Conservation (phyloP, 768 basidiomycete genomes). For the Crepidotus variabilis region DNA sequence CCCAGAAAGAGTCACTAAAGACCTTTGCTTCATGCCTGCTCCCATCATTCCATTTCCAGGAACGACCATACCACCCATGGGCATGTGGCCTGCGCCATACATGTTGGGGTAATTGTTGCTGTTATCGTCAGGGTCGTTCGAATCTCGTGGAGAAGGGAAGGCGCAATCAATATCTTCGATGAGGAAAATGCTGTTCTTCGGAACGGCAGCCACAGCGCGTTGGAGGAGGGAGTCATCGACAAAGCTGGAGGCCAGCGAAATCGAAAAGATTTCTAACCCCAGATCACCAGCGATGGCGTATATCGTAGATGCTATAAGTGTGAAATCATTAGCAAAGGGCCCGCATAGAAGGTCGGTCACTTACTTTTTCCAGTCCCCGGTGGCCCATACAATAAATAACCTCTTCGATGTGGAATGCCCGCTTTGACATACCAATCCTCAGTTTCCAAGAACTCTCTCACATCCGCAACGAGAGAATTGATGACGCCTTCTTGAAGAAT, state of each 20-base stretch:
- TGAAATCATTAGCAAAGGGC: conserved; percentile 18
- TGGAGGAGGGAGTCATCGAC: conserved; percentile 47
- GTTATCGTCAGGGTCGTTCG: neutral
- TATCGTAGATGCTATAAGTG: conserved; percentile 44
- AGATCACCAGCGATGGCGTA: conserved; percentile 62
- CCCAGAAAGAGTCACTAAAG: conserved; percentile 49
- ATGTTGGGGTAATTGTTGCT: conserved; percentile 8
- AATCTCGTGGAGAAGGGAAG: conserved; percentile 43
- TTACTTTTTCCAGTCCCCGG: conserved; percentile 63
- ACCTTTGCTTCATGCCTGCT: conserved; percentile 11
- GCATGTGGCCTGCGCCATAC: neutral
- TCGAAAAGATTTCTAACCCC: conserved; percentile 77
- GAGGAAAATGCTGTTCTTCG: conserved; percentile 50
- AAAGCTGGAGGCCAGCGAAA: conserved; percentile 50
- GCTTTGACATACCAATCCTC: conserved; percentile 57
- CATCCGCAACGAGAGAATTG: conserved; percentile 45
- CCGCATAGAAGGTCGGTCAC: conserved; percentile 9
- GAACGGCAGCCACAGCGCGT: conserved; percentile 40
- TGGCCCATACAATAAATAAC: conserved; percentile 54
- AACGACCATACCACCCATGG: conserved; percentile 9
- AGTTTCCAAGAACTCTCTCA: conserved; percentile 45
- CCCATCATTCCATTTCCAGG: conserved; percentile 1
- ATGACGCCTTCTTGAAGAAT: conserved; percentile 45
- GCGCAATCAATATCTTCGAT: conserved; percentile 64
- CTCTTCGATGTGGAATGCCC: conserved; percentile 56